Percentiles rank a stretch among this genome's conserved stretches.
phyloP scores from a whole-genome alignment of 2,329 filamentous ascomycete genomes.

The Nemania sp. region DNA sequence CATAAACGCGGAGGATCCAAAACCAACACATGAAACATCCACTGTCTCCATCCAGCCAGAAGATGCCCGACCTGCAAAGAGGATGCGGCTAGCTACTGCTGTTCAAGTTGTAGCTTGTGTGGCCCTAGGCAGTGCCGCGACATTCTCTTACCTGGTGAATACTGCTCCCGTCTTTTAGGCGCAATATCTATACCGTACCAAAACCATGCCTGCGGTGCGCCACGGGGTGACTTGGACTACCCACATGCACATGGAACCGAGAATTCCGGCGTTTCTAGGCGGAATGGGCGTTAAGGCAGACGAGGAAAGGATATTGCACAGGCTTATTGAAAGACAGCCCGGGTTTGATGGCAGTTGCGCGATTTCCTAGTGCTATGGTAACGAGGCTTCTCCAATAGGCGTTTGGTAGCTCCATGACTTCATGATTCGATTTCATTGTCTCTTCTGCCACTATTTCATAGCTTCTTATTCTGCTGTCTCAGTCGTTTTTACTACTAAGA shows the following conservation, averaged over 20 bases:
- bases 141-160: constrained; percentile 38
- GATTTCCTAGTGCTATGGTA: background rate
- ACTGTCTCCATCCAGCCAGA: constrained; percentile 7
- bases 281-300: constrained; percentile 5
- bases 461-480: background rate
- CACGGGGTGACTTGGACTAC: background rate
- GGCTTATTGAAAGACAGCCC: background rate
- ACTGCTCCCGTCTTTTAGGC: constrained; percentile 34
- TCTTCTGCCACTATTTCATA: constrained; percentile 12
- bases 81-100: constrained; percentile 34
- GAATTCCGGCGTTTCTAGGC: constrained; percentile 12
- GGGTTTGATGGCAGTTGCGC: background rate
- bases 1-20: background rate
- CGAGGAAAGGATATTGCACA: background rate
- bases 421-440: constrained; percentile 1
- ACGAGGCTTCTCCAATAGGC: background rate
- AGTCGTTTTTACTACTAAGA: background rate
- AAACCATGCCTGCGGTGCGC: background rate
- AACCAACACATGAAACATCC: background rate
- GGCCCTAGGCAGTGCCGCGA: constrained; percentile 39
- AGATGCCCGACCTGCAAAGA: constrained; percentile 35
- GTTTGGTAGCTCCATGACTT: background rate
- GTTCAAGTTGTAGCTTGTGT: constrained; percentile 38
- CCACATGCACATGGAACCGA: background rate
- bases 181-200: background rate